These are phyloP conservation scores for Pseudognaphalium luteoalbum DNA, from an alignment of 129 eudicot genomes.

Conservation along the genomic window DNA sequence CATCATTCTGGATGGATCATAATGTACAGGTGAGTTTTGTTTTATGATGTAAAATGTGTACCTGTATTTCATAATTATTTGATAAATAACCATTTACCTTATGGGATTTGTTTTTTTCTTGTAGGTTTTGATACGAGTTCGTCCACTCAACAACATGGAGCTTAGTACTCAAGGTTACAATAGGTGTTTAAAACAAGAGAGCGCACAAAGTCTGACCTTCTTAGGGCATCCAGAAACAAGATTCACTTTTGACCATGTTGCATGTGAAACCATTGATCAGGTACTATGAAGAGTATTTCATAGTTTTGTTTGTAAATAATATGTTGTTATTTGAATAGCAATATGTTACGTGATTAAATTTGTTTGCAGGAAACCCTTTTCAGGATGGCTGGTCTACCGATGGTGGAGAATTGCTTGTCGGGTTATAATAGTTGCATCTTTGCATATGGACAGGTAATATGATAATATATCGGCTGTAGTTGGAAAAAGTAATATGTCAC, in stretches of 20 bases:
- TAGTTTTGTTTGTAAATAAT: not conserved
- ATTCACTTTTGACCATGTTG: slow-evolving; percentile 93
- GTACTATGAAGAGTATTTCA: slow-evolving; percentile 32
- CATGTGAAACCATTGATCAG: slow-evolving; percentile 91
- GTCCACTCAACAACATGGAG: slow-evolving; percentile 82
- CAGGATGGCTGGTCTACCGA: slow-evolving; percentile 92
- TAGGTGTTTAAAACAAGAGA: slow-evolving; percentile 92
- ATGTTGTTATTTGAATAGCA: not conserved
- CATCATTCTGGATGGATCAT: slow-evolving; percentile 98
- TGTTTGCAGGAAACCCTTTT: slow-evolving; percentile 85
- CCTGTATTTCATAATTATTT: not conserved
- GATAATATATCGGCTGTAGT: not conserved
- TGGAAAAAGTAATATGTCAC: not conserved
- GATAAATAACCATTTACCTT: slow-evolving; percentile 11
- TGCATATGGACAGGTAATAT: slow-evolving; percentile 95
- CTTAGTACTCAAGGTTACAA: slow-evolving; percentile 58
- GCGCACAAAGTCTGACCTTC: slow-evolving; percentile 77
- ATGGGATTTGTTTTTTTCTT: slow-evolving; percentile 5
- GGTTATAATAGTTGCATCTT: slow-evolving; percentile 98
- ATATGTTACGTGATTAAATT: slow-evolving; percentile 1
- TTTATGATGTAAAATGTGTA: slow-evolving; percentile 4
- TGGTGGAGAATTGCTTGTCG: slow-evolving; percentile 97
- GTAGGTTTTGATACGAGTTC: slow-evolving; percentile 79
- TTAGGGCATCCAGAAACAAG: slow-evolving; percentile 82
- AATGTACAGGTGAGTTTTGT: slow-evolving; percentile 73